These are phyloP conservation scores for Cnidoscolus chayamansa DNA, from an alignment of 441 rosid genomes.

Conservation along the genomic window DNA sequence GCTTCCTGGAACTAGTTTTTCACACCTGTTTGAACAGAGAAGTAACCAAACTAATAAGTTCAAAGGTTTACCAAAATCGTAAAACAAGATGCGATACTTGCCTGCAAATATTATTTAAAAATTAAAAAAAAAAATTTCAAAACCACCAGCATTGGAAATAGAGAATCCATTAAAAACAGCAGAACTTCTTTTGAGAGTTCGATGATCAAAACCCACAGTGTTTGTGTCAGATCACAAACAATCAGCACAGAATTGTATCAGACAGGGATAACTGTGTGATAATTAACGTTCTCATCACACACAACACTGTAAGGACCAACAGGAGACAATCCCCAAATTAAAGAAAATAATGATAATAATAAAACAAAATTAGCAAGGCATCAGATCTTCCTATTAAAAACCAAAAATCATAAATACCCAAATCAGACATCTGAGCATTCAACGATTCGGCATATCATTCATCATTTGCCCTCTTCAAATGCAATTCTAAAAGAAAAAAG, in stretches of 20 bases:
- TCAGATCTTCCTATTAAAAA: slow-evolving; percentile 63
- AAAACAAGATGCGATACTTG: too few species aligned
- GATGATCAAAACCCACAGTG: background rate
- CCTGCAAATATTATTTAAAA: too few species aligned
- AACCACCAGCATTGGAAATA: too few species aligned
- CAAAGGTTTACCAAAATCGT: too few species aligned
- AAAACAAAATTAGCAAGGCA: slow-evolving; percentile 21
- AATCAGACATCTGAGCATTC: slow-evolving; percentile 26
- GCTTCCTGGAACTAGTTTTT: too few species aligned
- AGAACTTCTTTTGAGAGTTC: too few species aligned
- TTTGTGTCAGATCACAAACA: slow-evolving; percentile 36
- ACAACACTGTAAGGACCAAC: slow-evolving; percentile 17
- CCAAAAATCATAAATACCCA: slow-evolving; percentile 34
- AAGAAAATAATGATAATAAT: background rate
- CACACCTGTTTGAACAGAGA: too few species aligned
- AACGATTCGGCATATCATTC: slow-evolving; percentile 27
- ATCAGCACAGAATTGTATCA: slow-evolving; percentile 38
- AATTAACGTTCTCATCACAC: slow-evolving; percentile 35
- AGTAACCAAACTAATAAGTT: too few species aligned
- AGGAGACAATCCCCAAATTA: background rate
- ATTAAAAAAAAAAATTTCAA: too few species aligned
- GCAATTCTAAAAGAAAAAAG: background rate
- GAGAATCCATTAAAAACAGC: too few species aligned
- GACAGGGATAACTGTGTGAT: slow-evolving; percentile 61
- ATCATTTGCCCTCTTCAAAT: slow-evolving; percentile 31